Evolutionary conservation across 2,329 filamentous ascomycete species (phyloP), one percentile per base, ranked within the genome.

Genomic region (Botrytis tulipae): DNA sequence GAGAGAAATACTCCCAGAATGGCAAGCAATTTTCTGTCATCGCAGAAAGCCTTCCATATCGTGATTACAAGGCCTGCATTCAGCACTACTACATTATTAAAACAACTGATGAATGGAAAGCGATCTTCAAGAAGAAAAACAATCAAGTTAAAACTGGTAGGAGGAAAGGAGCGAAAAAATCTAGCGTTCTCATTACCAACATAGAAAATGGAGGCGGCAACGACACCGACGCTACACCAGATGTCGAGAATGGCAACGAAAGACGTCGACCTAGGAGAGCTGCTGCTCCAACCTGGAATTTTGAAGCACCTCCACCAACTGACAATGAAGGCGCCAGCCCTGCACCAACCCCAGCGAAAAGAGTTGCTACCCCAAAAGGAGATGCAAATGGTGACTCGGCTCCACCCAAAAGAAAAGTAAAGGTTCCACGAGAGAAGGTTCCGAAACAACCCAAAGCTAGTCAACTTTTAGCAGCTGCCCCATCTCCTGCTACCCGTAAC

Each of bases 71-170:
- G 76, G 89, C 92, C 65, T 94, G 92, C 82, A 96, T 96, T 77
- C 91, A 94, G 80, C 94, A 95, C 82, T 96, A 96, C 82, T 96
- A 96, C 82, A 86, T 93, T 75, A 93, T 91, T 80, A 96, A 90
- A 83, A 92, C 91, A 83, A 94, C 95, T 81, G 91, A 93, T 79
- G 93, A 92, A 82, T 85, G 92, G 44, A 91, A 89, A 82, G 89
- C 86, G 82, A 46, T 57, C 18, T 54, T 60, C n/a, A 89, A 88
- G 82, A 88, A 86, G 76, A 80, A 74, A 75, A 78, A 78, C 74
- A 81, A 73, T 76, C 82, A 81, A 85, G 86, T 79, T 84, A 87
- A 75, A 88, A 87, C 83, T 87, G 88, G 85, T 82, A 85, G 80
- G 87, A 83, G 86, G 77, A 88, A 78, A 71, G 73, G 73, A 54